phyloP scores from a whole-genome alignment of 371 early-diverging fungal species.

The Mucor indicus region DNA sequence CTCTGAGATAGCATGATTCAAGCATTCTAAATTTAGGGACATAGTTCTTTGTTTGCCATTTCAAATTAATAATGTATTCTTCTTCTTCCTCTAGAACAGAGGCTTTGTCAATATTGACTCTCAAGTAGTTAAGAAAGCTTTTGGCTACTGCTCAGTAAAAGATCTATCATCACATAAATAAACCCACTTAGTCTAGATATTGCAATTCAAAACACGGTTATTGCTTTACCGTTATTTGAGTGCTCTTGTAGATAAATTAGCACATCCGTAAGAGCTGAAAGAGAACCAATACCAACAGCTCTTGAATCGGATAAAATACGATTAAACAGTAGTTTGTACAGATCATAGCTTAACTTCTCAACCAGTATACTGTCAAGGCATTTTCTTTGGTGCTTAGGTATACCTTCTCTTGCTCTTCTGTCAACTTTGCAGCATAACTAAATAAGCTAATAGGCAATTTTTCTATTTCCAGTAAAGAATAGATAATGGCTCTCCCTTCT shows the following conservation, averaged over 20 bases:
- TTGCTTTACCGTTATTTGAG: slow-evolving; percentile 1
- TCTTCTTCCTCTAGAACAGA: not conserved
- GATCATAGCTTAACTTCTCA: slow-evolving; percentile 1
- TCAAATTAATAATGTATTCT: too few relatives aligned
- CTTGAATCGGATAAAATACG: slow-evolving; percentile 5
- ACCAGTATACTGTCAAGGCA: slow-evolving; percentile 5
- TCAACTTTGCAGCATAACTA: slow-evolving; percentile 5
- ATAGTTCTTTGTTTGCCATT: too few relatives aligned
- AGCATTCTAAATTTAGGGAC: too few relatives aligned
- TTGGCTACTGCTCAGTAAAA: slow-evolving; percentile 2
- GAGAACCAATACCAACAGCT: slow-evolving; percentile 1
- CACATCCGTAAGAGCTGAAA: slow-evolving; percentile 3
- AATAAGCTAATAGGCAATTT: slow-evolving; percentile 5
- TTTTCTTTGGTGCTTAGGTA: slow-evolving; percentile 2
- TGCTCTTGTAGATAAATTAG: slow-evolving; percentile 4
- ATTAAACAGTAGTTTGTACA: slow-evolving; percentile 9
- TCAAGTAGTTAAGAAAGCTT: slow-evolving; percentile 10
- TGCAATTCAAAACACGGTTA: not conserved
- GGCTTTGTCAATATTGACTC: not conserved
- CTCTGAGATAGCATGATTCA: too few relatives aligned
- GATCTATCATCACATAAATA: slow-evolving; percentile 1
- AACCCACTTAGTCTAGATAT: not conserved
- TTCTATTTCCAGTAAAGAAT: not conserved
- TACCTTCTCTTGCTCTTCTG: too few relatives aligned
- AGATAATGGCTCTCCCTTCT: not conserved